phyloP scores from a whole-genome alignment of 2,329 filamentous ascomycete species.

The Nigrospora oryzae region DNA sequence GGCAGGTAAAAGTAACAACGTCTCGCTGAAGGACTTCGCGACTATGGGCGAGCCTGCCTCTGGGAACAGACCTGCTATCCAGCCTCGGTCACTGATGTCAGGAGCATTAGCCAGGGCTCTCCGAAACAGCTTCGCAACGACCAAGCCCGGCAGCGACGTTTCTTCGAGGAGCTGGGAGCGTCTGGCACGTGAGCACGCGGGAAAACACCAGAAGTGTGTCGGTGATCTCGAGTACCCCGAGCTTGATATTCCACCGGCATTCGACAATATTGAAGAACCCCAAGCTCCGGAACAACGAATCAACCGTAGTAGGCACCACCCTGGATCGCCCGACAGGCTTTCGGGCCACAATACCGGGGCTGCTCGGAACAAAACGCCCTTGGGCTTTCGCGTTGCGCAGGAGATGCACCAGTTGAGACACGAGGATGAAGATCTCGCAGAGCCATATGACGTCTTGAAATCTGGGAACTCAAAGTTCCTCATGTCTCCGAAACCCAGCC shows the following conservation, averaged over 20 bases:
- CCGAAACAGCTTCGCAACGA: constrained; percentile 14
- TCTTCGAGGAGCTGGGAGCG: not conserved
- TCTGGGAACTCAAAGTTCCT: not conserved
- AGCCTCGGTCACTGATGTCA: constrained; percentile 9
- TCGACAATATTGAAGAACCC: constrained; percentile 20
- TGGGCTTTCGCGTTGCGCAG: constrained; percentile 15
- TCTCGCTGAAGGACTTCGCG: constrained; percentile 17
- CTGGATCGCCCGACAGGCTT: not conserved
- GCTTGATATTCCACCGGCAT: constrained; percentile 22
- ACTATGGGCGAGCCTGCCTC: not conserved
- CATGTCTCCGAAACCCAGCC: not conserved
- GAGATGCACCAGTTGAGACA: constrained; percentile 16
- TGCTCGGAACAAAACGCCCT: constrained; percentile 5
- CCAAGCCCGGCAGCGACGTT: constrained; percentile 8
- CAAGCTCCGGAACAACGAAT: constrained; percentile 22
- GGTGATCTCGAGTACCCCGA: constrained; percentile 23
- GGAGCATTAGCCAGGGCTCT: constrained; percentile 13
- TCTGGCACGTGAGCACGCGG: constrained; percentile 1
- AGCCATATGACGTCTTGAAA: not conserved
- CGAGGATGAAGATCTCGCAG: constrained; percentile 1
- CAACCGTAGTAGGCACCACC: constrained; percentile 17
- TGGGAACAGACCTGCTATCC: constrained; percentile 4
- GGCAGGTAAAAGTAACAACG: constrained; percentile 15
- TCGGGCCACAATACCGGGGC: not conserved
- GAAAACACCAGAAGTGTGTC: not conserved